These are phyloP conservation scores for Zoysia matrella DNA, from an alignment of 202 grass and related monocot species.

Conservation along the genomic window DNA sequence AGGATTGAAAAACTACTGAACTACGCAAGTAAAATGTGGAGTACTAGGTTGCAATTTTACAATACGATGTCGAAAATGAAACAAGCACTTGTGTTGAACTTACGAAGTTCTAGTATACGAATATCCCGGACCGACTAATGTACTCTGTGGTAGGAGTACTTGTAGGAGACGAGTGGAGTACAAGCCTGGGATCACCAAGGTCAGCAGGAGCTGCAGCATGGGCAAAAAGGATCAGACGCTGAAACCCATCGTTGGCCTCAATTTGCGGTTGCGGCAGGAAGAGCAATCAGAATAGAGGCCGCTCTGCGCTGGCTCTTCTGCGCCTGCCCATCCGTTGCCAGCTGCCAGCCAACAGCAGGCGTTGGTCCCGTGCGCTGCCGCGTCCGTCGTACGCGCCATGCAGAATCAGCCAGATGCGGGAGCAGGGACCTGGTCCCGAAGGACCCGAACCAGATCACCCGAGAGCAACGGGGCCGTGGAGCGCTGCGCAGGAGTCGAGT, in stretches of 20 bases:
- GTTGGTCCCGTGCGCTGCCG: background rate
- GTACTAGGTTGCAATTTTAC: too few species aligned
- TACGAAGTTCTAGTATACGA: background rate
- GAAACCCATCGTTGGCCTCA: background rate
- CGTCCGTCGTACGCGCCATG: background rate
- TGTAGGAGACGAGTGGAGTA: background rate
- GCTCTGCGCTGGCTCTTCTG: background rate
- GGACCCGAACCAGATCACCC: too few species aligned
- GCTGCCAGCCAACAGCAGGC: slow-evolving; percentile 16
- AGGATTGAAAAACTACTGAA: too few species aligned
- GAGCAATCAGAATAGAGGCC: slow-evolving; percentile 20
- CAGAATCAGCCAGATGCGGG: background rate
- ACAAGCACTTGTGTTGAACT: too few species aligned
- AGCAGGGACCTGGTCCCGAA: background rate
- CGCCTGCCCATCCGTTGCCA: slow-evolving; percentile 23
- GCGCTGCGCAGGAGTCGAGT: background rate
- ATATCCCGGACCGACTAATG: background rate
- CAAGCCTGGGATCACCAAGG: background rate
- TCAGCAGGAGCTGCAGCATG: background rate
- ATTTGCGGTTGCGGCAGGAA: background rate
- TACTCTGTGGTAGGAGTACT: too few species aligned
- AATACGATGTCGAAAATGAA: too few species aligned
- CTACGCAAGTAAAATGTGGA: too few species aligned
- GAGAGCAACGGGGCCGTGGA: too few species aligned
- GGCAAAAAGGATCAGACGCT: slow-evolving; percentile 4